Percentiles rank a stretch among this genome's conserved stretches.
Conservation (phyloP, 805 yeast species). For the Wickerhamiella bombiphila region DNA sequence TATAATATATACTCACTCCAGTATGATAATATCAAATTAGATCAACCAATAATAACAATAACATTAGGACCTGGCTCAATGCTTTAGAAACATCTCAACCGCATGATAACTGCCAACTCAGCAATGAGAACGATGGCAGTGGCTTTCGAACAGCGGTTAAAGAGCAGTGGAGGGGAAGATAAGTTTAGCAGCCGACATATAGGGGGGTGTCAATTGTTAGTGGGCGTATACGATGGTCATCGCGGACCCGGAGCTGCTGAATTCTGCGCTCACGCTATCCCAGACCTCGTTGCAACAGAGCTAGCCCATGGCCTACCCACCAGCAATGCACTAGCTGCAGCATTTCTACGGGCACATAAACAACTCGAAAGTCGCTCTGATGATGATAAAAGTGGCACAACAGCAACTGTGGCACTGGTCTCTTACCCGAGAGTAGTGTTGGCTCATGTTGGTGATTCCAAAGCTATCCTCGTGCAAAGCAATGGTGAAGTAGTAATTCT, state of each 20-base stretch:
- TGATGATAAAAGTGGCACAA: constrained; percentile 10
- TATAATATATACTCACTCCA: too few species aligned
- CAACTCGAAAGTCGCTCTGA: background rate
- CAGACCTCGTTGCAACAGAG: background rate
- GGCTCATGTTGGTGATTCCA: constrained; percentile 14
- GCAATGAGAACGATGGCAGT: too few species aligned
- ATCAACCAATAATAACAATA: too few species aligned
- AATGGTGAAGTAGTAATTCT: constrained; percentile 1
- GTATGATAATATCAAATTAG: too few species aligned
- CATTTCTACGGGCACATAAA: constrained; percentile 5
- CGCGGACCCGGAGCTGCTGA: constrained; percentile 10
- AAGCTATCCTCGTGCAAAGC: constrained; percentile 6
- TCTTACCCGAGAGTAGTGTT: constrained; percentile 1
- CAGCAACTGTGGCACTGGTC: constrained; percentile 11
- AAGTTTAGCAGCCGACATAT: too few species aligned
- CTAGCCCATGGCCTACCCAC: background rate
- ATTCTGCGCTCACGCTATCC: constrained; percentile 8
- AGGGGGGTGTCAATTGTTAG: too few species aligned
- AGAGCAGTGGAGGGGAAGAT: too few species aligned
- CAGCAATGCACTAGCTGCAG: constrained; percentile 1
- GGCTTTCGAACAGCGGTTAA: too few species aligned
- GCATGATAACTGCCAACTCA: too few species aligned
- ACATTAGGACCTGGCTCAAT: too few species aligned
- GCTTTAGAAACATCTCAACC: too few species aligned
- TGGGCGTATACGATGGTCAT: constrained; percentile 15